Conservation (phyloP, 331 rosid genomes). For the Cydonia oblonga region DNA sequence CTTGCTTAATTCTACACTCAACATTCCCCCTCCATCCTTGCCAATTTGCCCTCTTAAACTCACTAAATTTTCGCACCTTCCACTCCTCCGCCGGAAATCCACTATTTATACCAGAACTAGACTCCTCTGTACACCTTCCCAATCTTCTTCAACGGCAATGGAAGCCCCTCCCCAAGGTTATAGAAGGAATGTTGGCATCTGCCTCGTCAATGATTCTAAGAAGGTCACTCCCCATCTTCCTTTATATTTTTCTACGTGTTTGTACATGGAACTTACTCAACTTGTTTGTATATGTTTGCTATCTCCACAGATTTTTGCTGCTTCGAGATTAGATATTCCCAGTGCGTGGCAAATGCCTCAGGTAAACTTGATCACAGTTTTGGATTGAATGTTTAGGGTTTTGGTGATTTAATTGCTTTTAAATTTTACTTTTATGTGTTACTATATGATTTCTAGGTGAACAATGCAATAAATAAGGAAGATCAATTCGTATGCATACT, state of each 20-base stretch:
- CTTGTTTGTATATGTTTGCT: background rate
- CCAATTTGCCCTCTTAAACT: slow-evolving; percentile 15
- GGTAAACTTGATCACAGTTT: slow-evolving; percentile 19
- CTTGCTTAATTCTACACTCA: slow-evolving; percentile 6
- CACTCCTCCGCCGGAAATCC: background rate
- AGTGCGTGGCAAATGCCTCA: slow-evolving; percentile 93
- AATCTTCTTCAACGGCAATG: slow-evolving; percentile 40
- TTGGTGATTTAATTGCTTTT: background rate
- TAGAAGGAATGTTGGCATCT: slow-evolving; percentile 67
- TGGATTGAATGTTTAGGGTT: background rate
- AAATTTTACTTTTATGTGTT: background rate
- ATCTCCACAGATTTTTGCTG: slow-evolving; percentile 48
- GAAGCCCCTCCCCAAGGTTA: slow-evolving; percentile 79
- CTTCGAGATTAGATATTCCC: slow-evolving; percentile 74
- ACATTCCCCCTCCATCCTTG: slow-evolving; percentile 3
- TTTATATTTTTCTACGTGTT: background rate
- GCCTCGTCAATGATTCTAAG: slow-evolving; percentile 55
- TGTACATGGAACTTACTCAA: background rate
- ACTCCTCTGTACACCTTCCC: slow-evolving; percentile 7
- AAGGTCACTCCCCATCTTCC: slow-evolving; percentile 23
- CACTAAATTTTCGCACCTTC: slow-evolving; percentile 11
- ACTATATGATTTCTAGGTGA: background rate
- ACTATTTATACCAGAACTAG: background rate
- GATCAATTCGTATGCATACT: background rate
- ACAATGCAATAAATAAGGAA: background rate